phyloP scores from a whole-genome alignment of 2,329 filamentous ascomycete genomes.

The Penicillium sp. region DNA sequence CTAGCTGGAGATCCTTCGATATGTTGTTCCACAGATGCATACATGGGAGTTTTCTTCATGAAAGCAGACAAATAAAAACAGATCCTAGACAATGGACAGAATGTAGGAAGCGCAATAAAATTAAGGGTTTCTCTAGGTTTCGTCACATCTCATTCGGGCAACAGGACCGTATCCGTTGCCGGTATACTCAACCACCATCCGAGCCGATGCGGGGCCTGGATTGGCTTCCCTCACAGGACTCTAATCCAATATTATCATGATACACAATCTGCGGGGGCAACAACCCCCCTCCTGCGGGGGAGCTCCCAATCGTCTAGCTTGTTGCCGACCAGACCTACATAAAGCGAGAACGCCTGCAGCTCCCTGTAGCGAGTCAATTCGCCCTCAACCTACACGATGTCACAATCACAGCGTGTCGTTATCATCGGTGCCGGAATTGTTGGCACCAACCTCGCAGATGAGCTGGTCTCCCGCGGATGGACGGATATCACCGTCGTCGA shows the following conservation, averaged over 20 bases:
- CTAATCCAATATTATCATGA: constrained; percentile 14
- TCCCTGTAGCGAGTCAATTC: constrained; percentile 10
- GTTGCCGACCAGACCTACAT: constrained; percentile 7
- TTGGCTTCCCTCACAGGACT: constrained; percentile 6
- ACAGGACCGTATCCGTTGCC: constrained; percentile 8
- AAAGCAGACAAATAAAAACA: not conserved
- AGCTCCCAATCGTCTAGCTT: constrained; percentile 1
- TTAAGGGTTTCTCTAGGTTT: not conserved
- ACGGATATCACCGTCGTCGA: constrained; percentile 66
- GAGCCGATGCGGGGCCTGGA: constrained; percentile 22
- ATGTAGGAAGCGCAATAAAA: not conserved
- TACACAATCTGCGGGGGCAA: constrained; percentile 13
- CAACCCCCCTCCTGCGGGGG: constrained; percentile 14
- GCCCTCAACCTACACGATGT: constrained; percentile 34
- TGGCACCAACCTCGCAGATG: constrained; percentile 66
- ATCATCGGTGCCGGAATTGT: constrained; percentile 68
- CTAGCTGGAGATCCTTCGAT: not conserved
- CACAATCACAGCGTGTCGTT: constrained; percentile 53
- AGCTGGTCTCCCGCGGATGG: constrained; percentile 66
- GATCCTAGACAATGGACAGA: not conserved
- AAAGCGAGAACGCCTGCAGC: constrained; percentile 15
- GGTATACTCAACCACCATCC: constrained; percentile 19
- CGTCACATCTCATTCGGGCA: constrained; percentile 11
- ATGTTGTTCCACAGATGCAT: not conserved
- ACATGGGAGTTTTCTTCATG: not conserved